Evolutionary conservation across 208 protist genomes (phyloP).

Genomic region (Leishmania guyanensis): DNA sequence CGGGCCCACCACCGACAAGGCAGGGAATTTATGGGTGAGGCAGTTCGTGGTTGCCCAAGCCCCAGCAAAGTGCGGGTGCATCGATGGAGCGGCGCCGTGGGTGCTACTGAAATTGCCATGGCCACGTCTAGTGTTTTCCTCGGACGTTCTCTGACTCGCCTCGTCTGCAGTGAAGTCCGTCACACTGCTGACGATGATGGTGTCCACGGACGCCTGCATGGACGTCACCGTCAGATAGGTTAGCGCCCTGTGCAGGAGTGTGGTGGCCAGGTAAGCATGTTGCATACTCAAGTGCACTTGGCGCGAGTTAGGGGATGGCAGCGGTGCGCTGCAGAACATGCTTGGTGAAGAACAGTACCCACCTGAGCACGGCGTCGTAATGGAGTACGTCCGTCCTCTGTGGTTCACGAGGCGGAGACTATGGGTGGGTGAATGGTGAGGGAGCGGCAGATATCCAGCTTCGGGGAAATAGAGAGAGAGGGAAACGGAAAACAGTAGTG

Average conservation of each 20-base stretch:
- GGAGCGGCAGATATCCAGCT: background rate
- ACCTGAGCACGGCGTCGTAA: constrained; percentile 37
- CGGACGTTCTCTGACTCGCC: background rate
- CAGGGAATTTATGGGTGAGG: constrained; percentile 27
- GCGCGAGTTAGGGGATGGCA: constrained; percentile 36
- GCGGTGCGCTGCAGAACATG: constrained; percentile 31
- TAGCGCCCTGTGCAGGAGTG: constrained; percentile 30
- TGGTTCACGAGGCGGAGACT: constrained; percentile 8
- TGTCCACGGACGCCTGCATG: constrained; percentile 38
- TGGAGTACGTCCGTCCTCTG: constrained; percentile 23
- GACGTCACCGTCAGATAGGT: constrained; percentile 36
- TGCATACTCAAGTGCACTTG: constrained; percentile 35
- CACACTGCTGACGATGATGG: constrained; percentile 34
- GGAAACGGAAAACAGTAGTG: background rate
- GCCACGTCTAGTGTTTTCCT: background rate
- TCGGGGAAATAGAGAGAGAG: background rate
- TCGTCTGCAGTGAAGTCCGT: constrained; percentile 28
- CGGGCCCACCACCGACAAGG: constrained; percentile 20
- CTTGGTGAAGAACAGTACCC: constrained; percentile 30
- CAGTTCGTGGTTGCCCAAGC: constrained; percentile 21
- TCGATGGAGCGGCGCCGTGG: background rate
- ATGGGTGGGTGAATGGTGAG: constrained; percentile 28
- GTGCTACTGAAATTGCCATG: background rate
- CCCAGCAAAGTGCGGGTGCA: constrained; percentile 27
- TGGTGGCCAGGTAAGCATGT: constrained; percentile 25